Evolutionary conservation across 2,329 filamentous ascomycete species (phyloP), one percentile per base, ranked within the genome.

Genomic region (Periconia macrospinosa): DNA sequence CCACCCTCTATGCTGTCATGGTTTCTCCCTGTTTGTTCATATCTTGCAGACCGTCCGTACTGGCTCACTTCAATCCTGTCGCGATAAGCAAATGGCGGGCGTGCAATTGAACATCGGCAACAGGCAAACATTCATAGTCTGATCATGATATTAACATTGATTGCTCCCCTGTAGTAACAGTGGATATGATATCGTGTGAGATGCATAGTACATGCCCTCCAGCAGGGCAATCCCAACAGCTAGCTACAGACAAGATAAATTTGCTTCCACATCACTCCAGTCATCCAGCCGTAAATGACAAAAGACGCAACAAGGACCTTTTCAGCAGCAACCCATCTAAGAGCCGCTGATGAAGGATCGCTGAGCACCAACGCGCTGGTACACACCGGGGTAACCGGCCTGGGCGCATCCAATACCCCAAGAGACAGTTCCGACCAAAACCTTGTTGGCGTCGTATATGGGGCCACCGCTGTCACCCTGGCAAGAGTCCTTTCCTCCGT

Each of bases 381-480:
- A 69, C 6, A 69, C 67, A 61, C 67, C 67, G 18, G 66, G 65
- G 52, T 53, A 43, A 17, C 51, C 50, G 35, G 63, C 47, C 13
- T 30, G 42, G 41, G 67, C 67, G 30, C 67, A 69, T 19, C 67
- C 67, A 7, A 63, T 48, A 41, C 63, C 63, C 63, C 63, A 66
- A 14, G 63, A 66, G 49, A 66, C 63, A 18, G 60, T 9, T 49
- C 63, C 63, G 13, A 62, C 33, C 14, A 65, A 55, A 2, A 47
- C 47, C 40, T 53, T 42, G 27, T 53, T 41, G 9, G 49, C 40
- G 55, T 64, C 48, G 49, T 67, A 50, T 15, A 69, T 57, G 20
- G 67, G 65, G 35, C 67, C 67, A 48, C 67, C 67, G 48, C 52
- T 58, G 62, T 69, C 67, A 54, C 67, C 67, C 63, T 69, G 67